Base-by-base conservation (phyloP, 805 yeast genomes). In the Maudiozyma barnettii region DNA sequence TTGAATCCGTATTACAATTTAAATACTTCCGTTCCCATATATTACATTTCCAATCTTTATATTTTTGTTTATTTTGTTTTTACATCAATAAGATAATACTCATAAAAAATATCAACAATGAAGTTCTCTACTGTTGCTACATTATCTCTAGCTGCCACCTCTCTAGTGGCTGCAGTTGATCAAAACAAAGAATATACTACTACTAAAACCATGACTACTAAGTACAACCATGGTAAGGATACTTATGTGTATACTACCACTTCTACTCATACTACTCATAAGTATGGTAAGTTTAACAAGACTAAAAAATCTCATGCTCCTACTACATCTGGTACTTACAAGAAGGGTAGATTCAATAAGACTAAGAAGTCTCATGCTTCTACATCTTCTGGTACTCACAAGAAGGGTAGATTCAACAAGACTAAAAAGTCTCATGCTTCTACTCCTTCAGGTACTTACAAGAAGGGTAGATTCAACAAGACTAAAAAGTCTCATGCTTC, bases 331-430 rank as follows among this genome's bases (percentile, higher is more conserved):
- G 77, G 77, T 53, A 79, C 84, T 46, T 83, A 79, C 69, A 73
- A 64, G 51, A 69, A 69, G 54, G 85, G 85, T 54, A 71, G 71
- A 59, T 72, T 77, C 70, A 71, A 72, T 63, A 69, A 73, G 58
- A 63, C 65, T 40, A 54, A 56, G 33, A 48, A 51, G 33, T 47
- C 45, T 18, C 46, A 59, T 7, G 50, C 65, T 16, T 49, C 60
- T 19, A 53, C 67, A 19, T 52, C 66, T 10, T 49, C 60, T 19
- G 53, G 66, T 53, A 79, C 84, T 46, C 83, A 79, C 69, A 73
- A 64, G 51, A 69, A 69, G 54, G 85, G 85, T 54, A 71, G 71
- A 59, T 72, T 77, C 70, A 71, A 72, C 63, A 69, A 73, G 59
- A 63, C 65, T 42, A 54, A 56, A 30, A 48, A 51, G 29, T 47